Evolutionary conservation across 2,329 filamentous ascomycete species (phyloP).

Genomic region (Aspergillus novofumigatus): DNA sequence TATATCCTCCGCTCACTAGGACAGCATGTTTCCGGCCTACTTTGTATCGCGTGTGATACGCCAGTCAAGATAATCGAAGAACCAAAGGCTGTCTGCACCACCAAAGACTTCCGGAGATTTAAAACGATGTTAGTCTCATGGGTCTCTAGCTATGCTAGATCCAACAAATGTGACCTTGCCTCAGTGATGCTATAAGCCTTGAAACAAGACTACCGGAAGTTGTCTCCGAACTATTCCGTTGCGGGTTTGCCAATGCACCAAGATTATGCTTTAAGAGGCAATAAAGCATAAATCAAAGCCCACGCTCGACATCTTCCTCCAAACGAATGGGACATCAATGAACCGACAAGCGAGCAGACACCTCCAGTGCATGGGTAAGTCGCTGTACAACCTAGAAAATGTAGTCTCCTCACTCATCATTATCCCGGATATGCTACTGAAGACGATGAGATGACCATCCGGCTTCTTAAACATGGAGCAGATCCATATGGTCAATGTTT

Average conservation of each 20-base stretch:
- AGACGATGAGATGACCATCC: constrained; percentile 20
- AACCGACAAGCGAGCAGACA: constrained; percentile 14
- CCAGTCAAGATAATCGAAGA: background rate
- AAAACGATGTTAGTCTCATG: constrained; percentile 3
- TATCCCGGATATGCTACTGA: constrained; percentile 13
- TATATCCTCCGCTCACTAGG: too few relatives aligned
- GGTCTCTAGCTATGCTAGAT: constrained; percentile 1
- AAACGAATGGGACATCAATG: constrained; percentile 22
- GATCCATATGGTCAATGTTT: constrained; percentile 22
- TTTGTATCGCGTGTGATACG: background rate
- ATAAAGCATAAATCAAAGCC: constrained; percentile 9
- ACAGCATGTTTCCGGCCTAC: too few relatives aligned
- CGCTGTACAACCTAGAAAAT: background rate
- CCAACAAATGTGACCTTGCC: constrained; percentile 17
- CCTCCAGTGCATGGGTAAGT: constrained; percentile 20
- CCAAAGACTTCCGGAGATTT: constrained; percentile 5
- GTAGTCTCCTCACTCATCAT: constrained; percentile 1
- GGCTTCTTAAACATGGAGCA: constrained; percentile 25
- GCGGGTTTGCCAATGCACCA: constrained; percentile 13
- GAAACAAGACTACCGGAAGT: constrained; percentile 12
- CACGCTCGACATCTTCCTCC: constrained; percentile 9
- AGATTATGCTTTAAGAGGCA: constrained; percentile 13
- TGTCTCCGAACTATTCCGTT: constrained; percentile 15
- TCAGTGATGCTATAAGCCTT: constrained; percentile 18
- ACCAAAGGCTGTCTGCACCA: background rate